Percentiles rank a stretch among this genome's conserved stretches.
These are phyloP conservation scores for Tetrapisispora namnaoensis DNA, from an alignment of 805 yeast species.

Conservation along the genomic window DNA sequence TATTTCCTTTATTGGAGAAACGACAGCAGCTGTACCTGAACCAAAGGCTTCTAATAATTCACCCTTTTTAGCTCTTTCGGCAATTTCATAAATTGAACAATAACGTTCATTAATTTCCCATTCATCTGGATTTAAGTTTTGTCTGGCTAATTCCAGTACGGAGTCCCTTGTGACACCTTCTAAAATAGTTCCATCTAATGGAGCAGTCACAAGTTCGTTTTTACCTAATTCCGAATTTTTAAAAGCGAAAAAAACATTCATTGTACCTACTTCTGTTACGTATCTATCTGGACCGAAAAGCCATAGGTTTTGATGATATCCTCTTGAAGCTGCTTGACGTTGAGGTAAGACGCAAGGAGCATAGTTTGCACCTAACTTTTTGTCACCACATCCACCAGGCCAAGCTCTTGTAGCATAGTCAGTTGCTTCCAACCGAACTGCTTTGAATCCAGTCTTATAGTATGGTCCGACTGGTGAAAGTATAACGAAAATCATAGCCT, in stretches of 20 bases:
- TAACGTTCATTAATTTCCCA: conserved; percentile 83
- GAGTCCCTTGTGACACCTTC: conserved; percentile 97
- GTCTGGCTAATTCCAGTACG: conserved; percentile 64
- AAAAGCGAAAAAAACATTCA: conserved; percentile 89
- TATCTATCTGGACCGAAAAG: conserved; percentile 80
- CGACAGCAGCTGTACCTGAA: conserved; percentile 96
- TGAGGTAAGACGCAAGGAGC: conserved; percentile 94
- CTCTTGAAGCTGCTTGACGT: conserved; percentile 78
- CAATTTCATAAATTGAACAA: conserved; percentile 71
- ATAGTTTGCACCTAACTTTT: conserved; percentile 93
- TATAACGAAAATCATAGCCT: conserved; percentile 75
- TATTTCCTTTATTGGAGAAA: conserved; percentile 83
- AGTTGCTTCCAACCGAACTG: conserved; percentile 88
- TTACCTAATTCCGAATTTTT: conserved; percentile 65
- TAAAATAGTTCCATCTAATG: conserved; percentile 92
- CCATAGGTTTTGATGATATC: conserved; percentile 96
- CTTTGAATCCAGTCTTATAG: conserved; percentile 91
- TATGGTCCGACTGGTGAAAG: conserved; percentile 97
- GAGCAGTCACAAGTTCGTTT: conserved; percentile 90
- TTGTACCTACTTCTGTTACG: conserved; percentile 95
- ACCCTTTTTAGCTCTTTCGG: conserved; percentile 66
- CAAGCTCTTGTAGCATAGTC: conserved; percentile 96
- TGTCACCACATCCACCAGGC: conserved; percentile 98
- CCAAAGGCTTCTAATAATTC: conserved; percentile 92
- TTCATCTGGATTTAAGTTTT: conserved; percentile 59